phyloP scores from a whole-genome alignment of 257 asterid genomes.

The Solanum peruvianum region DNA sequence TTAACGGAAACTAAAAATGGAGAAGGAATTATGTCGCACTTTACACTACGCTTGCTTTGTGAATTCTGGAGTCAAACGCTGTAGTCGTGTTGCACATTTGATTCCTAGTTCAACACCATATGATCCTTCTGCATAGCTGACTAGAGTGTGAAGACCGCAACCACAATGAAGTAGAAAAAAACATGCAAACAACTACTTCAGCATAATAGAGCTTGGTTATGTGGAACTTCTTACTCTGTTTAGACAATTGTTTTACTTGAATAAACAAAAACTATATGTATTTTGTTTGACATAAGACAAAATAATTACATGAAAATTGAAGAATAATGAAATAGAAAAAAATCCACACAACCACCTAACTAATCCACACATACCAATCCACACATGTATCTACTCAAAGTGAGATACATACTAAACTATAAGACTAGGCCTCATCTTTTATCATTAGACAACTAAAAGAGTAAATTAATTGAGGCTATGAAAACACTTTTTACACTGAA shows the following conservation, averaged over 20 bases:
- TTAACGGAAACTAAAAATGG: no score
- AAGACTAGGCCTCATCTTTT: neutral
- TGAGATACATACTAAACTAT: neutral
- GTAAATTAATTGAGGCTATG: neutral
- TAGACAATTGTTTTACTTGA: no score
- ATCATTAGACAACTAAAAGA: neutral
- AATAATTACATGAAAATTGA: neutral
- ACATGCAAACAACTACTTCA: conserved; percentile 14
- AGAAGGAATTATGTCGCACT: neutral
- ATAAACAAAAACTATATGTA: no score
- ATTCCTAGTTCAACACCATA: conserved; percentile 25
- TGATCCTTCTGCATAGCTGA: conserved; percentile 64
- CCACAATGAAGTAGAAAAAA: conserved; percentile 33
- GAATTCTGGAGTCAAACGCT: neutral
- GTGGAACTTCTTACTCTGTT: no score
- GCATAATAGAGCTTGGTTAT: no score
- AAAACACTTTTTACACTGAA: neutral
- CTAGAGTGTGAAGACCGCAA: conserved; percentile 28
- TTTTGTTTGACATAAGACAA: neutral
- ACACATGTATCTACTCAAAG: neutral
- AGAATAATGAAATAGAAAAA: neutral
- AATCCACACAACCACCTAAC: neutral
- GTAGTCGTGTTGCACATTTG: no score
- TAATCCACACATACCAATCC: neutral
- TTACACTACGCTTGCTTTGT: neutral